Percentiles rank a stretch among this genome's conserved stretches.
Conservation (phyloP, 2,329 filamentous ascomycete genomes). For the Monosporascus sp. region DNA sequence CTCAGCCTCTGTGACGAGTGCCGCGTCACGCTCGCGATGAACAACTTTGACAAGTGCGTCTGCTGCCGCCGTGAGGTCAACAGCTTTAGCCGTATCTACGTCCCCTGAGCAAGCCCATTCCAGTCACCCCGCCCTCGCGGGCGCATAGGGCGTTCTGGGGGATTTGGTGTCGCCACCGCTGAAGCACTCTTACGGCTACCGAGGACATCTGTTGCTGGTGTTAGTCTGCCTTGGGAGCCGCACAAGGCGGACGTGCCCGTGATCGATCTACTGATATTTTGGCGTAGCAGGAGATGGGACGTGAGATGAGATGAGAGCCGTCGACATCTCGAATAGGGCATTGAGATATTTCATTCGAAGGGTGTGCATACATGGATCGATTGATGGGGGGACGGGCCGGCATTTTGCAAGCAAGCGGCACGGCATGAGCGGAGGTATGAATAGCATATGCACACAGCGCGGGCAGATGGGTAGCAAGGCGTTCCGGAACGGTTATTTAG, state of each 20-base stretch:
- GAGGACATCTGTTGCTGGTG: background rate
- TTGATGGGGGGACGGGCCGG: too few relatives aligned
- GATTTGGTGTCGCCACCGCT: too few relatives aligned
- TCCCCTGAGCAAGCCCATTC: slow-evolving; percentile 50
- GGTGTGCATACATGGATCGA: too few relatives aligned
- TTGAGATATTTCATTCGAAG: too few relatives aligned
- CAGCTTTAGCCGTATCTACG: slow-evolving; percentile 87
- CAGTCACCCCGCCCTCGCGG: background rate
- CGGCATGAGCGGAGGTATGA: background rate
- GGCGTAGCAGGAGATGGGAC: background rate
- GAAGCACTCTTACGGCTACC: too few relatives aligned
- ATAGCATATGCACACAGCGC: background rate
- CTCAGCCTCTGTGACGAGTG: slow-evolving; percentile 94
- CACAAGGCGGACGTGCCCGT: too few relatives aligned
- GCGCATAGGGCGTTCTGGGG: too few relatives aligned
- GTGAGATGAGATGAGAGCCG: background rate
- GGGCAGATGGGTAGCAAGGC: background rate
- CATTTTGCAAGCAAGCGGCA: background rate
- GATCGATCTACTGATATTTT: too few relatives aligned
- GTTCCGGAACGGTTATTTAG: background rate
- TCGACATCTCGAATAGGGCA: too few relatives aligned
- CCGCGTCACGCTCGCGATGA: slow-evolving; percentile 86
- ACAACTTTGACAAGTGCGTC: slow-evolving; percentile 95
- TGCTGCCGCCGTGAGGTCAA: slow-evolving; percentile 85
- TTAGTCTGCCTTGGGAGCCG: background rate